phyloP scores from a whole-genome alignment of 352 stramenopile species.

The Aphanomyces invadans region DNA sequence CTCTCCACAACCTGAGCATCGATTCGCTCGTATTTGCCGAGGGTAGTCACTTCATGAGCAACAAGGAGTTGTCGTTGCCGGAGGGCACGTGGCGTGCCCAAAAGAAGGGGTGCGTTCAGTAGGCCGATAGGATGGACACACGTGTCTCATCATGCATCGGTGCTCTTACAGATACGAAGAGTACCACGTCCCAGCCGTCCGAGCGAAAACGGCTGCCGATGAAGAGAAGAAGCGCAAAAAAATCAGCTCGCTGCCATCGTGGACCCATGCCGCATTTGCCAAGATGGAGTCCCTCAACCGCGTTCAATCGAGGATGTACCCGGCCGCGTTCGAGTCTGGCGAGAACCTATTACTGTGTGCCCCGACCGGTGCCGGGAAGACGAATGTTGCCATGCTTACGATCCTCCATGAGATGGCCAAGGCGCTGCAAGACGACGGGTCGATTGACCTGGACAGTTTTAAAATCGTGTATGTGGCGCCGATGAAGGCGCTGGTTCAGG shows the following conservation, averaged over 20 bases:
- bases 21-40: slow-evolving; percentile 92
- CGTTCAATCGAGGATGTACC: slow-evolving; percentile 97
- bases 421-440: slow-evolving; percentile 70
- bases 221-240: slow-evolving; percentile 76
- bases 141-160: background rate
- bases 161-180: slow-evolving; percentile 80
- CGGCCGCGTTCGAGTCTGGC: slow-evolving; percentile 84
- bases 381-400: slow-evolving; percentile 96
- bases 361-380: slow-evolving; percentile 98
- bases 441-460: slow-evolving; percentile 94
- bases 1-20: slow-evolving; percentile 82
- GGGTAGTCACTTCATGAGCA: slow-evolving; percentile 96
- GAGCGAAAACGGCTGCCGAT: slow-evolving; percentile 54
- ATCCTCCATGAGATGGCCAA: slow-evolving; percentile 98
- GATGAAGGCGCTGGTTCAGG: slow-evolving; percentile 99
- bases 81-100: slow-evolving; percentile 95
- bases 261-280: slow-evolving; percentile 93
- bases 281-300: slow-evolving; percentile 98
- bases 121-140: too few species aligned
- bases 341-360: slow-evolving; percentile 99
- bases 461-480: slow-evolving; percentile 99
- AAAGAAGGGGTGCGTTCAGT: slow-evolving; percentile 96
- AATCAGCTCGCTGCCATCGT: slow-evolving; percentile 91
- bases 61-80: slow-evolving; percentile 94
- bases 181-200: slow-evolving; percentile 98